Base-by-base conservation (phyloP, 2,329 filamentous ascomycete genomes). In the Monosporascus sp. region DNA sequence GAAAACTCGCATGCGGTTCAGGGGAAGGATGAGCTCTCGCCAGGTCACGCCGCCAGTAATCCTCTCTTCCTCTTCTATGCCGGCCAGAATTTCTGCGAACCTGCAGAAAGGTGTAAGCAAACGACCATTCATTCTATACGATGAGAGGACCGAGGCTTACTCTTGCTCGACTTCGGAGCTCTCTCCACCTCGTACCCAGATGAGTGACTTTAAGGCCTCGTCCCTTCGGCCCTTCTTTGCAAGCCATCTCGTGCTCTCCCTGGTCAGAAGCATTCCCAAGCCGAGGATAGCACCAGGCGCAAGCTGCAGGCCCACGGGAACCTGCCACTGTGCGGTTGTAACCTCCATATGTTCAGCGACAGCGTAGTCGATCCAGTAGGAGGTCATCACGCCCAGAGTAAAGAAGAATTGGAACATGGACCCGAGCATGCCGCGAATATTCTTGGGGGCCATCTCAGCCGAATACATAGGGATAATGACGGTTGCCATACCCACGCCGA, bases 331-430 rank as follows among this genome's bases (percentile, higher is more conserved):
- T 2, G 64, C 64, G 42, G 68, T 60, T n/a, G 59, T 52, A 3
- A 60, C 51, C 4, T 54, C 47, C 45, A 74, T 65, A 51, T 66
- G 59, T 36, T 64, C 63, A 2, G 65, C 59, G 5, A 75, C 72
- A 17, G 69, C 76, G 51, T 79, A 81, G 62, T 80, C 76, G 44
- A 81, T 69, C 75, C 77, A 81, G 62, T 81, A 81, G 4, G 74
- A 76, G 0, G 71, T 66, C 45, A 79, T 74, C 49, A 80, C 80
- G 1, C 78, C 71, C 57, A 64, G 60, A 2, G 64, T 66, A 31
- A 72, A 80, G 55, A 78, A 74, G 51, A 76, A 73, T 57, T 80
- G 76, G 59, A 78, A 80, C 60, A 79, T 79, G 48, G 70, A 74
- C 2, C 77, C 76, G 18, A 79, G 68, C 51, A 73, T 71, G 2